Evolutionary conservation across 2,329 filamentous ascomycete species (phyloP).

Genomic region (Colletotrichum kahawae): DNA sequence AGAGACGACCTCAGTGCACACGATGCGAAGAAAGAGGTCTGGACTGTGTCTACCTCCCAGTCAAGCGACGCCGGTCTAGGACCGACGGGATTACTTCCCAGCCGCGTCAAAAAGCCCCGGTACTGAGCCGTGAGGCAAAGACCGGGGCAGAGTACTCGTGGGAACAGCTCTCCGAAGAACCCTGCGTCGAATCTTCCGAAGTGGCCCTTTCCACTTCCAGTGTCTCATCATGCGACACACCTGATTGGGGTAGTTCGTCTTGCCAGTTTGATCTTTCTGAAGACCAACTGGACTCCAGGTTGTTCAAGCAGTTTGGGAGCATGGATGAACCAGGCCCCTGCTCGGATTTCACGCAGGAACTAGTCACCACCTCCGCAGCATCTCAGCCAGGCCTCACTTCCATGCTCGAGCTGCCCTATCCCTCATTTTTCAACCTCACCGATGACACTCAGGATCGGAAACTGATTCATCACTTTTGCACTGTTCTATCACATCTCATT

Average conservation of each 20-base stretch:
- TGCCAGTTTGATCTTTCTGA: not conserved
- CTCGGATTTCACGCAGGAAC: not conserved
- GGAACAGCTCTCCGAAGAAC: not conserved
- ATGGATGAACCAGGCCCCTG: not conserved
- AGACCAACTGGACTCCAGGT: not conserved
- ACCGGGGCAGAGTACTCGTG: not conserved
- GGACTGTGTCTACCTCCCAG: slow-evolving; percentile 54
- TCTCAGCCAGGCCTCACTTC: not conserved
- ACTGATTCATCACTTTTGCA: slow-evolving; percentile 67
- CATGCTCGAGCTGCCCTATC: slow-evolving; percentile 25
- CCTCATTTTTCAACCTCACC: slow-evolving; percentile 61
- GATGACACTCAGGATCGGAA: slow-evolving; percentile 55
- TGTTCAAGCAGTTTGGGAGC: not conserved
- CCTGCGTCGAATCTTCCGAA: not conserved
- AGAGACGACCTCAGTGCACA: slow-evolving; percentile 52
- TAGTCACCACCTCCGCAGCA: not conserved
- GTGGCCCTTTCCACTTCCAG: not conserved
- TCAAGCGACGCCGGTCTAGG: slow-evolving; percentile 41
- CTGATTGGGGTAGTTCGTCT: not conserved
- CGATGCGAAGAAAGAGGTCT: slow-evolving; percentile 53
- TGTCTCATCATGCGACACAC: not conserved
- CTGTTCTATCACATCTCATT: slow-evolving; percentile 65
- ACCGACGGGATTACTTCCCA: not conserved
- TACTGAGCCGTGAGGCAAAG: not conserved
- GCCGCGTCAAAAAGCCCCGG: not conserved